Evolutionary conservation across 108 stramenopile genomes (phyloP), one percentile per base, ranked within the genome.

Genomic region (Nitzschia sp.): DNA sequence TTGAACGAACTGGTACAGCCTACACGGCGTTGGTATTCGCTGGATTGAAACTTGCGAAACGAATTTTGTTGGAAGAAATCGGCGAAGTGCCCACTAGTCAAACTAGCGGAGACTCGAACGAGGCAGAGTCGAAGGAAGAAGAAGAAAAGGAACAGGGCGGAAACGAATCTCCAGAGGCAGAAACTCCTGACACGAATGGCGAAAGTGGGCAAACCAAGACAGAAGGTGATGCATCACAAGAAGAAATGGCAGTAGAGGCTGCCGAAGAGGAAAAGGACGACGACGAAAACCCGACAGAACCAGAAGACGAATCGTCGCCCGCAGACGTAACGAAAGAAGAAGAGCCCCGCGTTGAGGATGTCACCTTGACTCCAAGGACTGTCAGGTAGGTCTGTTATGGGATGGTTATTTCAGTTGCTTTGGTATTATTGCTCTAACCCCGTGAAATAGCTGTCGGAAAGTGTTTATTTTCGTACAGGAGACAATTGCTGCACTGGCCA

Each of bases 391-490:
- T 70, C 22, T 62, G 2, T 27, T 69, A 17, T n/a, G n/a, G n/a
- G n/a, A 15, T 50, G 2, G 35, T 30, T 23, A 17, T 55, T 6
- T 38, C 1, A 28, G 3, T 56, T 30, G 34, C 57, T 48, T 68
- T 35, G 71, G 73, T 63, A 21, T 21, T 13, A 44, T 35, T 26
- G 30, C 27, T 22, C 53, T n/a, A n/a, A n/a, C 31, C 30, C 35
- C 63, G 35, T 3, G 50, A 33, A 50, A 36, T 52, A 90, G 80
- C 60, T 91, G 90, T 50, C 87, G 96, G 50, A 97, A 97, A 80
- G 85, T 96, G 2, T 96, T 98, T 45, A 92, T 97, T 1, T 96
- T 97, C 60, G 70, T 97, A 5, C 97, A 98, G 71, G 92, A 97
- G 80, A 85, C 86, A 0, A 84, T 96, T 52, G 87, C 92, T 13